phyloP scores from a whole-genome alignment of 768 basidiomycete genomes.

The Auricularia cornea region DNA sequence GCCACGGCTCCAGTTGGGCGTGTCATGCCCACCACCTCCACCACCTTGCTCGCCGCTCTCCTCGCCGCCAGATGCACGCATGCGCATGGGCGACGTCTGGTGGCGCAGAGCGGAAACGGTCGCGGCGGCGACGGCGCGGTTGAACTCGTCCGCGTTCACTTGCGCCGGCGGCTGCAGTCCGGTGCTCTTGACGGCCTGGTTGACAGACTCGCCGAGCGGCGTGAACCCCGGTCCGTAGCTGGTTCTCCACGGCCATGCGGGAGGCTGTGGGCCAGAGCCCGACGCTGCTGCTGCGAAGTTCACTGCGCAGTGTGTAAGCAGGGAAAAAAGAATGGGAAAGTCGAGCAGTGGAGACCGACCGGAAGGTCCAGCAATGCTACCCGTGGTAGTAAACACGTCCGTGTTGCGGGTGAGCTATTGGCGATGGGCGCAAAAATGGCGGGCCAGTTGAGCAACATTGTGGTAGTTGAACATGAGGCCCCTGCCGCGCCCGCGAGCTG shows the following conservation, averaged over 20 bases:
- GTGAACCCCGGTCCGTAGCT: conserved; percentile 31
- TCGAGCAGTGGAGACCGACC: too few relatives aligned
- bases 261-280: conserved; percentile 31
- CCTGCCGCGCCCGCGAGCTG: conserved; percentile 26
- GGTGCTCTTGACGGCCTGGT: conserved; percentile 62
- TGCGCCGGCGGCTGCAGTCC: conserved; percentile 50
- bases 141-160: conserved; percentile 82
- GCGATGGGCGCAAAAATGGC: conserved; percentile 10
- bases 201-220: conserved; percentile 71
- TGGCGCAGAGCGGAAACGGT: conserved; percentile 87
- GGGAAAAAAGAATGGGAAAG: not conserved
- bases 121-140: conserved; percentile 86
- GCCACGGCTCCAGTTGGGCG: conserved; percentile 88
- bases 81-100: conserved; percentile 52
- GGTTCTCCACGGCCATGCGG: conserved; percentile 13
- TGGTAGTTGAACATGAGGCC: conserved; percentile 61
- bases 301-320: not conserved
- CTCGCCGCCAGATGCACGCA: conserved; percentile 31
- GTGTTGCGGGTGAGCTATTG: conserved; percentile 35
- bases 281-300: not conserved
- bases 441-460: conserved; percentile 37
- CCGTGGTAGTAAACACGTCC: conserved; percentile 31
- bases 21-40: conserved; percentile 82
- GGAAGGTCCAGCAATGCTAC: conserved; percentile 2
- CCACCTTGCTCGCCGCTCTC: conserved; percentile 38